Base-by-base conservation (phyloP, 345 rosid species). In the Clarkia xantiana region DNA sequence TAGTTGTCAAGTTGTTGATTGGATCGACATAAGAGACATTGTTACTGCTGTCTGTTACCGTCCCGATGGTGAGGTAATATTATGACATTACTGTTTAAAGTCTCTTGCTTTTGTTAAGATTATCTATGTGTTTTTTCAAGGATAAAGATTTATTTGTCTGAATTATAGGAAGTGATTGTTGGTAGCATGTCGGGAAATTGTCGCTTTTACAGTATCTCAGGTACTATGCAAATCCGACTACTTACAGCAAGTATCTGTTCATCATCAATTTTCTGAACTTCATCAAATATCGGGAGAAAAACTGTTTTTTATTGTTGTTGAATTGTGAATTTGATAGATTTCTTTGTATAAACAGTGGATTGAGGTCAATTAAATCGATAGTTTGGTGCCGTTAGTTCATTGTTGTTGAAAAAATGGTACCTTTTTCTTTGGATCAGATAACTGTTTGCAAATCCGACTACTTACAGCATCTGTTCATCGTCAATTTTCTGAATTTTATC, bases 1-100 rank as follows among this genome's bases (percentile, higher is more conserved):
- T 58, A 58, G 64, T 18, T 69, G 79, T 70, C 80, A 80, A 48
- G 96, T 86, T 56, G 76, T 78, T 54, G 96, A 86, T 41, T 86
- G 96, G 96, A 76, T 72, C 1, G 89, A 82, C 47, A 56, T 63
- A 47, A 68, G 80, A 64, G 86, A 75, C 48, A 73, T 86, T 34
- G 84, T 86, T 40, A 80, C 89, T 50, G 86, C 96, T 42, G 86
- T 80, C 51, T 80, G 94, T 64, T 86, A 80, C 57, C 81, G 71
- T n/a, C 94, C 89, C 1, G 82, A 86, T 63, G 96, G 96, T 39
- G 68, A 82, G 91, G 95, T 85, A 50, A 57, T 29, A 29, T 59
- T 42, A 19, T n/a, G 49, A 45, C 45, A 25, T 49, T 57, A 6
- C 48, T 25, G 44, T 14, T 22, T 49, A 14, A 46, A 20, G 44